Conservation (phyloP, 495 filamentous ascomycete genomes). For the Penicillium tannophilum region DNA sequence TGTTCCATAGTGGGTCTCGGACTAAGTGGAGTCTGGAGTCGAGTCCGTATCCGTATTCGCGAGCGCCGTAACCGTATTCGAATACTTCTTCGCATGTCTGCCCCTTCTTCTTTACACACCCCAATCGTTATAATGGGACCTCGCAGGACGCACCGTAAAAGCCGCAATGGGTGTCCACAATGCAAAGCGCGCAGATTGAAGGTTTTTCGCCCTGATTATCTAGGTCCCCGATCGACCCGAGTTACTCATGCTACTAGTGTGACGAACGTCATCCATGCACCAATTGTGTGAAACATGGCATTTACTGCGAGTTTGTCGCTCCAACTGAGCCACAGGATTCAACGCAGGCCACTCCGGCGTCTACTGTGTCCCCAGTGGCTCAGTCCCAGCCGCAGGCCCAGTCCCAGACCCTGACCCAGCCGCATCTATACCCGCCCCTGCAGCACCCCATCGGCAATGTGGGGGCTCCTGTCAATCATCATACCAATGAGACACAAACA, state of each 20-base stretch:
- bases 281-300: constrained; percentile 29
- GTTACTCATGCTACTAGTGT: constrained; percentile 18
- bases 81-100: neutral
- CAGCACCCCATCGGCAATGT: neutral
- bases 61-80: constrained; percentile 19
- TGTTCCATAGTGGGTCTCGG: too few species aligned
- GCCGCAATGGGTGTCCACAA: constrained; percentile 30
- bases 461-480: neutral
- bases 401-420: constrained; percentile 1
- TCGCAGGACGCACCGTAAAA: constrained; percentile 30
- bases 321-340: constrained; percentile 1
- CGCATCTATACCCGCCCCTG: neutral
- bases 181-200: constrained; percentile 29
- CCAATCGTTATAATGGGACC: constrained; percentile 21
- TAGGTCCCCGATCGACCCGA: neutral
- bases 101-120: neutral
- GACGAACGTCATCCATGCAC: constrained; percentile 31
- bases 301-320: constrained; percentile 23
- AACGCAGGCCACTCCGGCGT: constrained; percentile 1
- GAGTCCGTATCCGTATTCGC: constrained; percentile 26
- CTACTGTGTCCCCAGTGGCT: constrained; percentile 11
- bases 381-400: constrained; percentile 3
- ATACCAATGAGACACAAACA: neutral
- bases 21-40: constrained; percentile 6
- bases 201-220: constrained; percentile 11